Evolutionary conservation across 805 yeast genomes (phyloP), one percentile per base, ranked within the genome.

Genomic region (Candida argentea): DNA sequence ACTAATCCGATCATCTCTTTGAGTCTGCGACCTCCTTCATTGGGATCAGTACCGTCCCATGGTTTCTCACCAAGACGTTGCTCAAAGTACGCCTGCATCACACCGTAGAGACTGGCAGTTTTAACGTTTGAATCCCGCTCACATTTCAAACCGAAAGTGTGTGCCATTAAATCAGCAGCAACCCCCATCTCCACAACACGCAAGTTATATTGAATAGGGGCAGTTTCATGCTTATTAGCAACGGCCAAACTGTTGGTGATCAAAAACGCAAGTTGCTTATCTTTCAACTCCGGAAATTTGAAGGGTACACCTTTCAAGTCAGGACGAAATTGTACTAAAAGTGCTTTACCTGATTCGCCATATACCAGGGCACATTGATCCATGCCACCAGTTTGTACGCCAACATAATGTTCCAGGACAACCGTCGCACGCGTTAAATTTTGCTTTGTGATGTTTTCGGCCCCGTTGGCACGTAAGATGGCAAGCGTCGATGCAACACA

Each of bases 371-470:
- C 86, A 27, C 78, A 67, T 52, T 78, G 86, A 46, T 78, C 86
- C 80, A 78, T 70, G 22, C 86, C 85, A n/a, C 86, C 87, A 20
- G 77, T 73, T 46, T 74, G 77, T 29, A 78, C 80, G 20, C 86
- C 86, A 20, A 78, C 73, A 30, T 71, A 71, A 50, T 76, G 82
- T 45, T 78, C 86, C 22, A 76, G 70, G 4, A 68, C 71, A 23
- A 73, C 75, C 5, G 85, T 74, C 28, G 77, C 70, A 30, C 55
- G 50, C 12, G 78, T 73, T 34, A 78, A 57, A 32, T 65, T 74
- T 10, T 61, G 46, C 42, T 74, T 73, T 30, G 69, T 36, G 21
- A 76, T 50, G 2, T 40, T 31, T 1, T 26, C 30, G 14, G 63
- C 50, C n/a, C 69, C 69, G 40, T 73, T 72, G 10, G 73, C 72